phyloP scores from a whole-genome alignment of 1,139 yeast genomes.

The Meyerozyma sp. region DNA sequence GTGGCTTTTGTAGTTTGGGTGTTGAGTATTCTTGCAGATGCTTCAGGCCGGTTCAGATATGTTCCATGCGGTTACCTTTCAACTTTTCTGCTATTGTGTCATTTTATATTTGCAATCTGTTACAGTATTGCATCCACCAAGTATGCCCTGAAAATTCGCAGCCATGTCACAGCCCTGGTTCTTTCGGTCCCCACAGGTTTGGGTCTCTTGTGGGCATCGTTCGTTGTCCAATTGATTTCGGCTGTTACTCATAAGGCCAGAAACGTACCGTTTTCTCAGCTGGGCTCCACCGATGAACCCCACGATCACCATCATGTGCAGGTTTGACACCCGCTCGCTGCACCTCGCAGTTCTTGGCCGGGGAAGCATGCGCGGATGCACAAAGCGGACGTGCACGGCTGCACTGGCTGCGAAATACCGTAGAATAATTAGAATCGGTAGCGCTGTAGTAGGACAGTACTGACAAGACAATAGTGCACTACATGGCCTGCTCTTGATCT shows the following conservation, averaged over 20 bases:
- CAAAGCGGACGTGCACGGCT: no score
- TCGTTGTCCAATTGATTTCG: neutral
- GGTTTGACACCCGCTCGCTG: no score
- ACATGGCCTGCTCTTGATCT: no score
- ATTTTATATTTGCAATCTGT: neutral
- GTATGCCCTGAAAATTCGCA: neutral
- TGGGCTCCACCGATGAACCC: no score
- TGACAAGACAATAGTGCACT: no score
- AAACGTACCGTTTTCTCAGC: no score
- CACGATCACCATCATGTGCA: no score
- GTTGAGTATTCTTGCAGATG: neutral
- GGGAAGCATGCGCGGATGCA: no score
- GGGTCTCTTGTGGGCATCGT: neutral
- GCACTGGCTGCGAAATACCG: no score
- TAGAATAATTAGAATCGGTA: no score
- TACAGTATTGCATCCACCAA: neutral
- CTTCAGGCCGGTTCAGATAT: neutral
- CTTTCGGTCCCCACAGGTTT: neutral
- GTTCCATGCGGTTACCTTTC: neutral
- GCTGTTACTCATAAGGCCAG: neutral
- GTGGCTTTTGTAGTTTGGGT: neutral
- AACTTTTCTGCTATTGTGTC: neutral
- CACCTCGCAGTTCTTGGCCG: no score
- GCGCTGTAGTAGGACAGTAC: no score
- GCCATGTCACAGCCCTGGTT: neutral